A percentile compares a stretch with the other conserved stretches of the same genome.
Evolutionary conservation across 2,329 filamentous ascomycete species (phyloP).

Genomic region (Cytospora chrysosperma): DNA sequence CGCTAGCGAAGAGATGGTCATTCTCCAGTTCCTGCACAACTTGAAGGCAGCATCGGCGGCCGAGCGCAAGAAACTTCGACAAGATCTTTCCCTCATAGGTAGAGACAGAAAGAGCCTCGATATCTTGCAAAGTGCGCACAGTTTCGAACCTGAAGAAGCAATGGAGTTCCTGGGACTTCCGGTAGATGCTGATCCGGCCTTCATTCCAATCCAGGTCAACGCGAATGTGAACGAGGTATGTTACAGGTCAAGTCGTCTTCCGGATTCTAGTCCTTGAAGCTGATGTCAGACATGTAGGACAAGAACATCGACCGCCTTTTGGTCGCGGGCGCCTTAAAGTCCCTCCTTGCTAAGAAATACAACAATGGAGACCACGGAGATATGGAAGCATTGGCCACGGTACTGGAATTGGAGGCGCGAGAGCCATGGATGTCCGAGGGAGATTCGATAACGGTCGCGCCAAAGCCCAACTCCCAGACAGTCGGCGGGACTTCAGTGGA

Average conservation of each 20-base stretch:
- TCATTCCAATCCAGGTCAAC: constrained; percentile 12
- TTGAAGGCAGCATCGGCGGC: constrained; percentile 27
- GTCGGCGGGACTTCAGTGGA: constrained; percentile 30
- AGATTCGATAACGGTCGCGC: constrained; percentile 2
- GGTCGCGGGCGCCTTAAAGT: constrained; percentile 15
- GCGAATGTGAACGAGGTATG: constrained; percentile 14
- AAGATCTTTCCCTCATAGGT: constrained; percentile 32
- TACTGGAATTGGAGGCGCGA: constrained; percentile 9
- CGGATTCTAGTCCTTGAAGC: neutral
- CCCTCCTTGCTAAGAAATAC: constrained; percentile 12
- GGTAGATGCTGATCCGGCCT: constrained; percentile 6
- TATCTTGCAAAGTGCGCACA: constrained; percentile 24
- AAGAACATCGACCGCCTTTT: constrained; percentile 17
- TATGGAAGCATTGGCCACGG: constrained; percentile 5
- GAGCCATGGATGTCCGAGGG: constrained; percentile 10
- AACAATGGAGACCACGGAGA: constrained; percentile 1
- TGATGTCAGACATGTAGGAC: neutral
- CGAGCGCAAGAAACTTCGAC: constrained; percentile 26
- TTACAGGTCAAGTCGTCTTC: neutral
- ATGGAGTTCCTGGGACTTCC: constrained; percentile 26
- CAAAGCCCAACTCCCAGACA: neutral
- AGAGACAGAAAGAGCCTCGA: constrained; percentile 27
- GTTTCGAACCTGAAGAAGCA: constrained; percentile 28
- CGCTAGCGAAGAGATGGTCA: neutral
- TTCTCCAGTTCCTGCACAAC: neutral